Evolutionary conservation across 1,139 yeast species (phyloP), one percentile per base, ranked within the genome.

Genomic region (Scheffersomyces quercinus): DNA sequence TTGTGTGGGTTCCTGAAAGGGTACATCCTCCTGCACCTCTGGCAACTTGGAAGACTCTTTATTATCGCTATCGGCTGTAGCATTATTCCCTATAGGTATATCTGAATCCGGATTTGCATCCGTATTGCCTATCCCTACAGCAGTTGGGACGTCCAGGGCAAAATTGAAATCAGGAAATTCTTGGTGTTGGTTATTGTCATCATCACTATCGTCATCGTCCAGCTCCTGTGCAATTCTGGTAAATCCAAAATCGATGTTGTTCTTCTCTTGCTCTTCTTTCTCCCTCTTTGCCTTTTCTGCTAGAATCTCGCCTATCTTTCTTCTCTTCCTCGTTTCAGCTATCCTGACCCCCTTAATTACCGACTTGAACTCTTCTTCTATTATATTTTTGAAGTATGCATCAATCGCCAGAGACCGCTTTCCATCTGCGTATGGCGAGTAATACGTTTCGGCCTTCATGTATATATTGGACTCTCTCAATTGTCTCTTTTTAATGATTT

Each of bases 361-460:
- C 9, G 60, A 49, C 29, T 62, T 62, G 45, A 75, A 73, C 39
- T 72, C 75, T 1, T 60, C 56, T 8, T 64, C 56, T 28, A 76
- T 55, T 9, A 62, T 50, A 1, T 51, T 50, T n/a, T 57, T 49
- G 40, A 73, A 67, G 30, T 54, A 53, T 4, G 54, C 44, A 24
- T 56, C 52, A 4, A 64, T 55, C 16, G 67, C 70, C 2, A 52
- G 45, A 0, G 71, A 65, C 24, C 59, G 58, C 35, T 53, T 44
- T 7, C 50, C 39, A 1, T 52, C 45, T 5, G 76, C 70, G 48
- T 68, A 73, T 0, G 78, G 76, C 1, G 77, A 65, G 40, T 60
- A 69, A 12, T 70, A 62, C 31, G 56, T 55, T 49, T 79, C 83
- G 4, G 81, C 79, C 30, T 77, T 68, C 56, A 79, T 62, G 47